Conservation (phyloP, 805 yeast genomes). For the Sugiyamaella qingdaonensis region DNA sequence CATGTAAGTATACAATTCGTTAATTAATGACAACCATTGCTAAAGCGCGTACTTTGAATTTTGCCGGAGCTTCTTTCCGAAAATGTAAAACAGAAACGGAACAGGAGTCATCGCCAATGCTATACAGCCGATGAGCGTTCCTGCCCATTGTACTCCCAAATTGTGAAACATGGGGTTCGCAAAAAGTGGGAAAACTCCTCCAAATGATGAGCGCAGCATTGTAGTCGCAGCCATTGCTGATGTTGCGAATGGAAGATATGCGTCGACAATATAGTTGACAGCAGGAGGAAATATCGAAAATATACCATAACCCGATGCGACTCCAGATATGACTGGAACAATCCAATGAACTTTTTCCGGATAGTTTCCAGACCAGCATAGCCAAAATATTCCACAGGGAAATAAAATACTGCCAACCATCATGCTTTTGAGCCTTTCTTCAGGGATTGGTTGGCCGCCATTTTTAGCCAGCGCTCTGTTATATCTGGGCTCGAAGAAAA, state of each 20-base stretch:
- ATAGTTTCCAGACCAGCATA: conserved; percentile 83
- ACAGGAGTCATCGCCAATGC: conserved; percentile 56
- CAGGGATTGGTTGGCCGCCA: conserved; percentile 64
- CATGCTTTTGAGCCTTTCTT: conserved; percentile 73
- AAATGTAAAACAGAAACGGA: conserved; percentile 59
- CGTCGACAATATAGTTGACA: conserved; percentile 66
- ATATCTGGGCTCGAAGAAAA: conserved; percentile 51
- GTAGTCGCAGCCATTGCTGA: conserved; percentile 75
- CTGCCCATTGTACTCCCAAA: conserved; percentile 77
- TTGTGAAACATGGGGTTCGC: conserved; percentile 63
- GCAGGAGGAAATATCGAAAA: conserved; percentile 64
- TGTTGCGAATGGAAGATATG: conserved; percentile 67
- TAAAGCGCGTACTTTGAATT: conserved; percentile 50
- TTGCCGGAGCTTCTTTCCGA: conserved; percentile 52
- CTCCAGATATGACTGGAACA: conserved; percentile 64
- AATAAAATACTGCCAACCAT: conserved; percentile 64
- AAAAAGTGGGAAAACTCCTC: conserved; percentile 68
- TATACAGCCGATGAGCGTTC: conserved; percentile 62
- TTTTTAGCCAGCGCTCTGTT: conserved; percentile 43
- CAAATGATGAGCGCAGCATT: conserved; percentile 60
- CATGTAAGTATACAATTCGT: no score
- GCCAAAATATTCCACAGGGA: conserved; percentile 78
- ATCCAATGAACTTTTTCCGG: conserved; percentile 70
- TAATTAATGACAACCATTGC: not conserved
- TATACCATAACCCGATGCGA: conserved; percentile 63